These are phyloP conservation scores for Russula sp. DNA, from an alignment of 768 basidiomycete genomes.

Conservation along the genomic window DNA sequence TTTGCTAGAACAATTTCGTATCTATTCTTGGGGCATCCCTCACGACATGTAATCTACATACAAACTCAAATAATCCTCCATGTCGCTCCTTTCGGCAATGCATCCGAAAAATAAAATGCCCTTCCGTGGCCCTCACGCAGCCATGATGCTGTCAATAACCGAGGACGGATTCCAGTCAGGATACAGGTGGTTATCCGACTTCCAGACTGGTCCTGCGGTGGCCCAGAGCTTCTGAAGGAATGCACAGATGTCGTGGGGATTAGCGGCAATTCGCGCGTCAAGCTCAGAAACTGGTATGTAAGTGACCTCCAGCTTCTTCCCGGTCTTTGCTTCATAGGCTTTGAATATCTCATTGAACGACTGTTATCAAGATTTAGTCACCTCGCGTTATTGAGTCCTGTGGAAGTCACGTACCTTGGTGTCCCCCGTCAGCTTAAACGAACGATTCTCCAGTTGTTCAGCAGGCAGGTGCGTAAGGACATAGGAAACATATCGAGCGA, in stretches of 20 bases:
- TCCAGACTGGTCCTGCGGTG: not conserved
- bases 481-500: conserved; percentile 24
- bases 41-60: not conserved
- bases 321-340: conserved; percentile 20
- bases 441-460: conserved; percentile 11
- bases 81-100: not conserved
- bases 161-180: conserved; percentile 24
- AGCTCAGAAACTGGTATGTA: conserved; percentile 17
- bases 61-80: not conserved
- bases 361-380: not conserved
- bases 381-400: not conserved
- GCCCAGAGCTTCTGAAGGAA: conserved; percentile 12
- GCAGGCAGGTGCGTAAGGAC: conserved; percentile 19
- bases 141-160: conserved; percentile 10
- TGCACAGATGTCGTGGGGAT: conserved; percentile 6
- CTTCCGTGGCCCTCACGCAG: not conserved
- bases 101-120: not conserved
- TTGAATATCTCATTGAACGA: conserved; percentile 23
- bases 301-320: conserved; percentile 24
- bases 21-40: not conserved
- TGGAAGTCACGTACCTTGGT: conserved; percentile 4
- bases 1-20: not conserved
- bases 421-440: conserved; percentile 13
- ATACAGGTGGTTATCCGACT: conserved; percentile 15
- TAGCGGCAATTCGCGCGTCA: conserved; percentile 10